A percentile compares a stretch with the other conserved stretches of the same genome.
Evolutionary conservation across 768 basidiomycete genomes (phyloP).

Genomic region (Tylopilus sp.): DNA sequence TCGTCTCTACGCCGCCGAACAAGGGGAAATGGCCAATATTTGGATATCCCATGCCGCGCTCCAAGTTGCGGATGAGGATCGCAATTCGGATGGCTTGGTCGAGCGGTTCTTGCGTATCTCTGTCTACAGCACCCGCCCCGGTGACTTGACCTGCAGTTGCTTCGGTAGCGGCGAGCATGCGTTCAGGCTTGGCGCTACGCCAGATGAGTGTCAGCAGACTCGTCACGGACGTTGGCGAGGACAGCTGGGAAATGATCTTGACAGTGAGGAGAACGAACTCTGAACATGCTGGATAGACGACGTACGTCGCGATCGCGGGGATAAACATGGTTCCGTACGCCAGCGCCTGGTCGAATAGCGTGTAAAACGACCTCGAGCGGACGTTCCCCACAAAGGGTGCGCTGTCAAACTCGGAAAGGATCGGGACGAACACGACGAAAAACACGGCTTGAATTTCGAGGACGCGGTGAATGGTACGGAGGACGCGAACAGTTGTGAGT

Average conservation of each 20-base stretch:
- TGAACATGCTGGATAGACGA: constrained; percentile 61
- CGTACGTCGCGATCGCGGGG: constrained; percentile 79
- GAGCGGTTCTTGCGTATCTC: constrained; percentile 43
- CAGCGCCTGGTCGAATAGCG: constrained; percentile 69
- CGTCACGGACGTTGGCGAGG: constrained; percentile 62
- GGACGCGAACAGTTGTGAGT: constrained; percentile 71
- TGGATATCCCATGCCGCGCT: constrained; percentile 58
- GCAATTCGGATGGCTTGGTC: constrained; percentile 71
- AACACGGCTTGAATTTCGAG: constrained; percentile 88
- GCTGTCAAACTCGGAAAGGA: constrained; percentile 64
- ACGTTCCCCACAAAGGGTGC: constrained; percentile 50
- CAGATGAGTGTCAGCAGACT: constrained; percentile 77
- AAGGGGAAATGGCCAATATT: constrained; percentile 87
- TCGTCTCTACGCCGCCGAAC: constrained; percentile 61
- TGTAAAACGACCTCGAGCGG: constrained; percentile 67
- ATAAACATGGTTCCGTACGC: constrained; percentile 68
- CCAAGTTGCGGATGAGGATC: constrained; percentile 75
- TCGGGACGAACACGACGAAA: constrained; percentile 80
- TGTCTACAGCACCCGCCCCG: constrained; percentile 70
- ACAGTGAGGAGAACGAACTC: constrained; percentile 76
- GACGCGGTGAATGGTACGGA: constrained; percentile 77
- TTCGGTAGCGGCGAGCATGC: constrained; percentile 68
- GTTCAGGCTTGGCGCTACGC: constrained; percentile 77
- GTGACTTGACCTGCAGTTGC: constrained; percentile 57
- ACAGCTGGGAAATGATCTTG: constrained; percentile 69